Conservation (phyloP, 805 yeast species). For the Lachancea dasiensis region DNA sequence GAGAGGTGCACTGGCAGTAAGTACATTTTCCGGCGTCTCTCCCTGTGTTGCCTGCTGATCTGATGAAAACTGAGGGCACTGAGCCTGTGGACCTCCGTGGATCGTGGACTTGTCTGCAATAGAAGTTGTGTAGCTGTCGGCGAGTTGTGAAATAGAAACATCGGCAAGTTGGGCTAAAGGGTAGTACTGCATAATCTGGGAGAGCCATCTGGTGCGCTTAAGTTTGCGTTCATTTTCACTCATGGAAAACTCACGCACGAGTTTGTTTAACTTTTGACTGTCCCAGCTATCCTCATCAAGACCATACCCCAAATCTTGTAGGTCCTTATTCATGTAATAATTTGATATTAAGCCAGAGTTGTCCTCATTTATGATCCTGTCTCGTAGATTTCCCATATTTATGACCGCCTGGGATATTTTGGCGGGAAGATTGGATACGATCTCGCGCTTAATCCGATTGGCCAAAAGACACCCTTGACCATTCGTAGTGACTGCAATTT, state of each 20-base stretch:
- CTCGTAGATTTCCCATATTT: slow-evolving; percentile 63
- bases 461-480: slow-evolving; percentile 91
- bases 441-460: slow-evolving; percentile 68
- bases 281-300: slow-evolving; percentile 68
- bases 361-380: slow-evolving; percentile 49
- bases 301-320: slow-evolving; percentile 34
- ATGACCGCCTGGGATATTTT: slow-evolving; percentile 64
- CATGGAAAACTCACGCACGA: slow-evolving; percentile 56
- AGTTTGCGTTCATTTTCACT: slow-evolving; percentile 44
- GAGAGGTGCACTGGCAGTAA: too few species aligned
- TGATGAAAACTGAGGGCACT: too few species aligned
- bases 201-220: slow-evolving; percentile 74
- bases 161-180: slow-evolving; percentile 63
- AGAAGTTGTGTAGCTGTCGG: slow-evolving; percentile 4
- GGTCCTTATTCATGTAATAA: slow-evolving; percentile 10
- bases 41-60: too few species aligned
- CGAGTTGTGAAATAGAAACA: slow-evolving; percentile 43
- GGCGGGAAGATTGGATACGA: slow-evolving; percentile 57
- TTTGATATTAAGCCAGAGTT: slow-evolving; percentile 13
- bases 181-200: slow-evolving; percentile 86
- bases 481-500: slow-evolving; percentile 75
- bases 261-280: slow-evolving; percentile 49
- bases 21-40: too few species aligned
- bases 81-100: too few species aligned
- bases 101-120: too few species aligned